Evolutionary conservation across 768 basidiomycete species (phyloP), one percentile per base, ranked within the genome.

Genomic region (Termitomyces sp.): DNA sequence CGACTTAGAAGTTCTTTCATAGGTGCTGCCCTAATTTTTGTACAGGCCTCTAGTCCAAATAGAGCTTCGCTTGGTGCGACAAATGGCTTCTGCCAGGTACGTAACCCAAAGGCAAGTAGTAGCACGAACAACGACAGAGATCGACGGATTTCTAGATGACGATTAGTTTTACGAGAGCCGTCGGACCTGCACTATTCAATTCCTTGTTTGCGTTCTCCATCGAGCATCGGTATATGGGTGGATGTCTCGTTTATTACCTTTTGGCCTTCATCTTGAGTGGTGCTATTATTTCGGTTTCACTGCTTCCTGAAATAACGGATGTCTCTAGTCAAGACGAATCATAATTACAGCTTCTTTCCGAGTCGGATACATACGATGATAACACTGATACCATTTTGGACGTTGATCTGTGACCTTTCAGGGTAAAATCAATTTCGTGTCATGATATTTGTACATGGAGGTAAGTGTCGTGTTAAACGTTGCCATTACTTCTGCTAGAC

Each of bases 1-100:
- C 14, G 37, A n/a, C 27, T 49, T 42, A 47, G 32, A 14, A n/a
- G 19, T 29, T 27, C 43, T 38, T 35, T 8, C n/a, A 51, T 53
- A 89, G 88, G 87, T 27, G 81, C 86, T 50, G 69, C 87, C 25
- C 87, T 88, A 67, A 86, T 90, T 45, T 86, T 82, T 59, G 83
- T 91, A 53, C 75, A 80, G 17, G 81, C 81, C 1, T 76, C 87
- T 16, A 72, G 88, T 0, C 88, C 89, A 4, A 87, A 86, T 54
- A 77, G 77, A 37, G 80, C 82, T 43, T 82, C 85, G 7, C 75
- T 90, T 9, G 89, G 89, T 11, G 81, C 86, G 19, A 61, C 49
- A 27, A 55, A 61, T 61, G 60, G 60, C 16, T 35, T 61, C 35
- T 56, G 60, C 16, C 57, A 56, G 56, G 60, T 61, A n/a, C 32